Base-by-base conservation (phyloP, 768 basidiomycete species). In the Sarcodon sp. region DNA sequence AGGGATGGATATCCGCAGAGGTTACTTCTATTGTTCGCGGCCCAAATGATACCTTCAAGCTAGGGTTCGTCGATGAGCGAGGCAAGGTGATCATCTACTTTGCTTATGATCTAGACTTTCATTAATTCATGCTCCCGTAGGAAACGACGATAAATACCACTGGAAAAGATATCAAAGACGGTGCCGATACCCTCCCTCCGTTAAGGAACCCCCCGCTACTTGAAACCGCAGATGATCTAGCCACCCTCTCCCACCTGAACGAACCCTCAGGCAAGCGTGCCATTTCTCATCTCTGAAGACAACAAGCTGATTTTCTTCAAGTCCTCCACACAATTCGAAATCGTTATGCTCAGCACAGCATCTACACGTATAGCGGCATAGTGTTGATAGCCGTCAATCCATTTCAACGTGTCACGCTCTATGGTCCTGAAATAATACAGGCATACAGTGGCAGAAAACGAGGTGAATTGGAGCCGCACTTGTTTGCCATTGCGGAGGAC, bases 401-500 rank as follows among this genome's bases (percentile, higher is more conserved):
- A 43, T 99, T 99, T 66, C 88, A 93, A 66, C 87, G 92, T 60
- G 85, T 99, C 59, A 88, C 91, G 21, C 82, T 98, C 51, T 99
- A 99, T 71, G 90, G 89, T 6, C 88, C 90, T 16, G 91, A 96
- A 61, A 88, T 96, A 60, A 94, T 99, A 15, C 93, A 98, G 66
- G 91, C 92, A 11, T 99, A 99, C 64, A 86, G 84, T 52, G 92
- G 90, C 47, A 71, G 90, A 46, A 79, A 79, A 59, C 83, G 92
- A 63, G 94, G 94, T 36, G 96, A 98, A 51, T 72, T 98, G 34
- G 96, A 98, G 59, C 96, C 96, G 2, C 96, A 99, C 69, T 64
- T 99, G 53, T 99, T 98, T 65, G 96, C 96, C 16, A 99, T 99
- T 55, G 96, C 96, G 8, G 96, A 99, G 66, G 96, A 98, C 70